Base-by-base conservation (phyloP, 352 stramenopile species). In the Pythium sp. region DNA sequence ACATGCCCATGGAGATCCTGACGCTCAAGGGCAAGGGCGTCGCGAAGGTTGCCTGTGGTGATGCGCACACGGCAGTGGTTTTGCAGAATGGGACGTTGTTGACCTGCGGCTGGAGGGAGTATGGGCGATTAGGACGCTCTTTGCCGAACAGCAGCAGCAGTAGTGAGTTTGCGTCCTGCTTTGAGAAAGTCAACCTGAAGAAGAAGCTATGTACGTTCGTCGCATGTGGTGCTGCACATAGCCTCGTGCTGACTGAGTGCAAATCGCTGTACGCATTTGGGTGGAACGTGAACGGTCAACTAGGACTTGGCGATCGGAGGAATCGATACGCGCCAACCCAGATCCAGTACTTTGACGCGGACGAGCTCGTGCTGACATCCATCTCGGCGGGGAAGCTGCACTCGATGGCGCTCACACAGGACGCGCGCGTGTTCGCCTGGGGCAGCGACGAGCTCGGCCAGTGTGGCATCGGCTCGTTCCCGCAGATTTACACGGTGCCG, bases 401-500 rank as follows among this genome's bases (percentile, higher is more conserved):
- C 66, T 93, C 85, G 26, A 62, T 91, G 0, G 78, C 64, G 12
- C 74, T 71, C 20, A 72, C 76, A 11, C 71, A 80, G 32, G 85
- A 93, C 60, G 76, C 72, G 14, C 72, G 79, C 8, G 61, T 92
- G 5, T 91, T 90, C 58, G 80, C 85, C 0, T 93, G 85, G 85
- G 85, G 85, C 0, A 88, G 78, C 55, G 83, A 91, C 56, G 85
- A 92, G 66, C 79, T 92, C 34, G 82, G 85, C 14, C 85, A 93
- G 72, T 93, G 85, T 47, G 83, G 85, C 51, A 58, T 93, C 38
- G 78, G 74, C 2, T 71, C 77, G n/a, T 91, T 83, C 65, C 81
- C 85, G 26, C 83, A 93, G 65, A 78, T 91, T 36, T 93, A 93
- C 67, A 93, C 80, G 0, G 60, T 91, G n/a, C 85, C 85, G 1